phyloP scores from a whole-genome alignment of 2,329 filamentous ascomycete species.

The Colletotrichum sp. region DNA sequence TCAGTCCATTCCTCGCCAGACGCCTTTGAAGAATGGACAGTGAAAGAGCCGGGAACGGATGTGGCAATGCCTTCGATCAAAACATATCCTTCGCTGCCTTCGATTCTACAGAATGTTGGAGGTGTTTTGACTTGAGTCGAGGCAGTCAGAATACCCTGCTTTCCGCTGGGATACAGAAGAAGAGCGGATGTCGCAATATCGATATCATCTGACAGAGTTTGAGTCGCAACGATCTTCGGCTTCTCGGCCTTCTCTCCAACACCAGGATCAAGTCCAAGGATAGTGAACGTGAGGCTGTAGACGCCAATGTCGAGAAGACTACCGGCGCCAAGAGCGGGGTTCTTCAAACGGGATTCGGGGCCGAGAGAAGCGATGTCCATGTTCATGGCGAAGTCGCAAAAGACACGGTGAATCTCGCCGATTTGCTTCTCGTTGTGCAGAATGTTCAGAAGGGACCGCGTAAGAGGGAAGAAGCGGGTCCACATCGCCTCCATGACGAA shows the following conservation, averaged over 20 bases:
- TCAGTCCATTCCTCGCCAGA: constrained; percentile 26
- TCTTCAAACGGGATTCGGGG: constrained; percentile 37
- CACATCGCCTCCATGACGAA: constrained; percentile 54
- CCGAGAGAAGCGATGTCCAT: constrained; percentile 36
- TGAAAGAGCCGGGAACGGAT: constrained; percentile 40
- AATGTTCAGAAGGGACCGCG: constrained; percentile 35
- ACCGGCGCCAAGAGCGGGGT: constrained; percentile 46
- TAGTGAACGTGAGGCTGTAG: constrained; percentile 46
- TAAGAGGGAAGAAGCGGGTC: constrained; percentile 47
- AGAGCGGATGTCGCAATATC: constrained; percentile 42
- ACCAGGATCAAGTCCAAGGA: constrained; percentile 36
- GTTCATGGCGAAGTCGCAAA: constrained; percentile 45
- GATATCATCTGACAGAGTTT: constrained; percentile 38
- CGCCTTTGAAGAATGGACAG: constrained; percentile 28
- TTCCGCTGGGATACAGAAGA: constrained; percentile 41
- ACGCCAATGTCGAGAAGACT: constrained; percentile 48
- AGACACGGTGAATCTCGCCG: constrained; percentile 42
- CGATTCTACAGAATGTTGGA: constrained; percentile 40
- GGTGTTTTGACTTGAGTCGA: constrained; percentile 35
- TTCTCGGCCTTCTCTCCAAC: constrained; percentile 28
- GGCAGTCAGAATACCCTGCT: constrained; percentile 47
- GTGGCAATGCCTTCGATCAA: constrained; percentile 37
- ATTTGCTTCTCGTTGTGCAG: constrained; percentile 44
- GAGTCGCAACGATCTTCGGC: constrained; percentile 40
- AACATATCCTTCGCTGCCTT: constrained; percentile 41